Percentiles rank a stretch among this genome's conserved stretches.
Conservation (phyloP, 2,329 filamentous ascomycete genomes). For the Calonectria hawksworthii region DNA sequence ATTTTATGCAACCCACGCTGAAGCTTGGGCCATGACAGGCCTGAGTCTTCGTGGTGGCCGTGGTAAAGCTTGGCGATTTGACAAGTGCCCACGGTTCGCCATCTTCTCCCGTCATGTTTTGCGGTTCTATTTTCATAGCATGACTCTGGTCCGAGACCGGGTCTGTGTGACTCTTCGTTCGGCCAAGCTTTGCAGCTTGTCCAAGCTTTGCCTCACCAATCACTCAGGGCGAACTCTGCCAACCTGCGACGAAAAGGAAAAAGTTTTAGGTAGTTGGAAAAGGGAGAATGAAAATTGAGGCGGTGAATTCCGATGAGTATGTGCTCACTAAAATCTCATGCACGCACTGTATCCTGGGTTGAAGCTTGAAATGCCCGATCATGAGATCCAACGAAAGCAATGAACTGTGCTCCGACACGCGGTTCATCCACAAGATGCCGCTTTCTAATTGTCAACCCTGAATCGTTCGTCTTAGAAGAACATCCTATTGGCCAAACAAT, state of each 20-base stretch:
- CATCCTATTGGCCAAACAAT: too few species aligned
- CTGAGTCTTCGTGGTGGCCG: too few species aligned
- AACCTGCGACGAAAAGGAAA: neutral
- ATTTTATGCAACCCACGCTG: neutral
- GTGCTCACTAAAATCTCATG: neutral
- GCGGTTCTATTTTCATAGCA: neutral
- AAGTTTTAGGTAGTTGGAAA: neutral
- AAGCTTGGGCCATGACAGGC: neutral
- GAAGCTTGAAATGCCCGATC: neutral
- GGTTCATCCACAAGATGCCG: neutral
- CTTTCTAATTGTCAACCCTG: neutral
- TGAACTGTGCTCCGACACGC: neutral
- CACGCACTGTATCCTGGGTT: neutral
- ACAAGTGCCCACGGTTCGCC: neutral
- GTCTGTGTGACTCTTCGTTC: slow-evolving; percentile 6
- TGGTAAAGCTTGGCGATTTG: neutral
- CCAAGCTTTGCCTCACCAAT: neutral
- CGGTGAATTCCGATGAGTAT: neutral
- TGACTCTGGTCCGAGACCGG: slow-evolving; percentile 6
- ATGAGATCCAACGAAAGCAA: neutral
- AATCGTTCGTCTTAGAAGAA: neutral
- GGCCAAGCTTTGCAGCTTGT: neutral
- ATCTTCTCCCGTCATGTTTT: neutral
- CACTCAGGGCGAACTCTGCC: neutral
- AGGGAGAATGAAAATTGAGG: neutral